Evolutionary conservation across 2,329 filamentous ascomycete species (phyloP), one percentile per base, ranked within the genome.

Genomic region (Graphiopsis chlorocephala): DNA sequence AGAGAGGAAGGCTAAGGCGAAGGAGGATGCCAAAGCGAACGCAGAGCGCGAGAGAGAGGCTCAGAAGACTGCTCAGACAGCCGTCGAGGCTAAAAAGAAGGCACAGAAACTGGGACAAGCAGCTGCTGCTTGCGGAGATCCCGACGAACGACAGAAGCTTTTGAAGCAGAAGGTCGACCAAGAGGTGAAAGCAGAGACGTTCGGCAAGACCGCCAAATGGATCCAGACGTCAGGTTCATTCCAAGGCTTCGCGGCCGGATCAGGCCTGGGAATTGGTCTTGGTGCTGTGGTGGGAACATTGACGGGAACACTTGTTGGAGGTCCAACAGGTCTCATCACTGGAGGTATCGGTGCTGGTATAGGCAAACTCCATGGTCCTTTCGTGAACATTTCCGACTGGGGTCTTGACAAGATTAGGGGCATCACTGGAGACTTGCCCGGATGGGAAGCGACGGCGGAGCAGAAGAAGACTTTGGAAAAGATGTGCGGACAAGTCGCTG

Each of bases 161-260:
- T 64, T 75, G 28, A 71, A 75, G 26, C 53, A 74, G 61, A 71
- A 72, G 17, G 63, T 75, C 8, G 65, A 73, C 50, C 70, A 72
- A 55, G 64, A 72, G 35, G 66, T 74, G 35, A 70, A 70, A 33
- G 71, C 74, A 33, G 72, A 75, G 53, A 71, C 71, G 0, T 74
- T 73, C 28, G 74, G 74, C 17, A 75, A 75, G 66, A 71, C 71
- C 2, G 74, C 74, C 15, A 74, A 72, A 59, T 75, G 73, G 53
- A 66, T 74, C 31, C 47, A 62, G 10, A 58, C 67, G 25, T 68
- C 70, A 26, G 73, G 73, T 23, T 67, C 72, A 1, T 72, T 74
- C 38, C 74, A 75, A 65, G 74, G 74, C 48, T 67, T 74, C 60
- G 65, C 67, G 8, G 71, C 71, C 1, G 74, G 74, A 4, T 64